Base-by-base conservation (phyloP, 768 basidiomycete genomes). In the Scleroderma bovista region DNA sequence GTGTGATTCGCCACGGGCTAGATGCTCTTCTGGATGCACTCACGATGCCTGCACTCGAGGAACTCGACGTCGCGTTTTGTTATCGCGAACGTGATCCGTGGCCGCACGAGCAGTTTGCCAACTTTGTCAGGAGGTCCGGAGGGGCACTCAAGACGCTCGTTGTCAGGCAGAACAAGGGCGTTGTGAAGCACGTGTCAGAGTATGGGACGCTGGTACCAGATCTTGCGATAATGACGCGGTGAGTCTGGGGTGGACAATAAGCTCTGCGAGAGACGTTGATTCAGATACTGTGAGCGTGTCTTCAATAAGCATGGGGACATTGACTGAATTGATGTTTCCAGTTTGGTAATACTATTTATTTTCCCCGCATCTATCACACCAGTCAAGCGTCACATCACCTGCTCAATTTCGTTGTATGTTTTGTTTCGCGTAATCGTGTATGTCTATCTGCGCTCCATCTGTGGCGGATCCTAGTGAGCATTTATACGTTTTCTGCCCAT, bases 41-140 rank as follows among this genome's bases (percentile, higher is more conserved):
- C 26, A 53, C 55, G 0, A 43, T 67, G 24, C 65, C 65, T 12
- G 57, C 55, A 11, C 58, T 67, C 22, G 62, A 67, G 17, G 67
- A 68, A 23, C 54, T 67, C 23, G 65, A 69, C 19, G 41, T 67
- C 6, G 64, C 60, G 22, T 67, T 69, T 39, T 66, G 62, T 20
- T 62, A 56, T 36, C 60, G 60, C 10, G 66, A 64, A 31, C 57
- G 57, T 26, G 57, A 67, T 17, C 23, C 39, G 3, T 67, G 65
- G 65, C 65, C 65, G 1, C 65, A 67, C 8, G 32, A 43, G 1
- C 31, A 60, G 22, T 67, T 67, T 23, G 31, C 57, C 44, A 55
- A 51, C 17, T 58, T 67, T 48, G 8, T 67, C 4, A 15, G 15
- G 6, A 60, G 65, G 4, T 67, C 65, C 13, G 53, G 52, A 5